Evolutionary conservation across 2,329 filamentous ascomycete genomes (phyloP), one percentile per base, ranked within the genome.

Genomic region (Alternaria arborescens): DNA sequence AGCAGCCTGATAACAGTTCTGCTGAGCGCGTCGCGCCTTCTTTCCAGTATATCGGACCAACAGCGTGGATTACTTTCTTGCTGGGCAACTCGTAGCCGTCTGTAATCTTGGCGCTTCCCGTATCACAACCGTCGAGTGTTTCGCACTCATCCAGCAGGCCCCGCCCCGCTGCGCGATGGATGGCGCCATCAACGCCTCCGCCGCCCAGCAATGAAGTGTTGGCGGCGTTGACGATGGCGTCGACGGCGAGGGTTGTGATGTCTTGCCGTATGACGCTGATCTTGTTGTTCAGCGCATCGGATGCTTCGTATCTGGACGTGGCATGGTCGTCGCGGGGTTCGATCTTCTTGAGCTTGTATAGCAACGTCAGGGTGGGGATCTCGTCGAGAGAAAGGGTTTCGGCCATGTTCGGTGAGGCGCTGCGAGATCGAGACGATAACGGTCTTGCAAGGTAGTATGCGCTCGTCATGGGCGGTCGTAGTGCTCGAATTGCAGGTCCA

Each of bases 151-250:
- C 73, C 20, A 89, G 66, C 0, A 98, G 86, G 0, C 78, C 78
- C 0, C 81, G 86, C 0, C 95, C 95, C 1, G 95, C 94, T 41
- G 90, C 93, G 30, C 85, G 79, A 77, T 98, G 95, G 70, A 98
- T 97, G 28, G 93, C 82, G 40, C 83, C 83, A 58, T 85, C 83
- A 16, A 98, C 93, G 36, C 95, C 95, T n/a, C 93, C 93, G 54
- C 95, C 95, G 55, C 94, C 93, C 0, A 91, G 84, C 0, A 98
- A 87, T 2, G 85, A 85, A 10, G 79, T 80, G 78, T 98, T 98
- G 44, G 95, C 94, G 1, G 95, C 94, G 77, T 98, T 98, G 77
- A 98, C 94, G 69, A 97, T 95, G 65, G 91, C 90, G 73, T 93
- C 92, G 46, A 93, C 85, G 32, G 84, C 77, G 4, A 98, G 86